phyloP scores from a whole-genome alignment of 352 stramenopile genomes.

The Phytophthora nicotianae region DNA sequence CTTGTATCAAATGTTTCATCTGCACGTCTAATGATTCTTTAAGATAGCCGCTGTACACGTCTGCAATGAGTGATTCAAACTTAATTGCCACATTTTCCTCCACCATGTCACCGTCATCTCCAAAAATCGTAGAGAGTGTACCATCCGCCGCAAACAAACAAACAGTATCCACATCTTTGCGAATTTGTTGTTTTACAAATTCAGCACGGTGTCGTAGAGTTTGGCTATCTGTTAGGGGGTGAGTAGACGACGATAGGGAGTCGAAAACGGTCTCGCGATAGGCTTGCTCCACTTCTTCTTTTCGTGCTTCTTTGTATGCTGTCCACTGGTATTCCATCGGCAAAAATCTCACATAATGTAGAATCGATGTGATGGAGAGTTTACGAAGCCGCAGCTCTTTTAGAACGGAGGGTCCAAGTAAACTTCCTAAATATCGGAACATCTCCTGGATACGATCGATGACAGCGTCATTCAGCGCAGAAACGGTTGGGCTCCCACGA shows the following conservation, averaged over 20 bases:
- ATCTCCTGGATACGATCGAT: constrained; percentile 75
- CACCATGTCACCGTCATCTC: constrained; percentile 56
- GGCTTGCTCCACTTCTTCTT: constrained; percentile 58
- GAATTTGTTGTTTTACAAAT: constrained; percentile 79
- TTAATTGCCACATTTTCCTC: constrained; percentile 57
- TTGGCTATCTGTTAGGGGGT: constrained; percentile 19
- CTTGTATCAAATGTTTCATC: constrained; percentile 53
- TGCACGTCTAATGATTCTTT: constrained; percentile 56
- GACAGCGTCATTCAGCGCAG: constrained; percentile 41
- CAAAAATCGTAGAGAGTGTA: constrained; percentile 73
- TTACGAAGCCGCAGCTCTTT: constrained; percentile 60
- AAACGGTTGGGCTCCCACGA: constrained; percentile 3
- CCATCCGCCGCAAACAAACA: constrained; percentile 70
- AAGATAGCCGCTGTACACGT: constrained; percentile 64
- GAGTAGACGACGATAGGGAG: constrained; percentile 7
- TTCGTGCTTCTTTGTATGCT: constrained; percentile 63
- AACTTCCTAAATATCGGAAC: constrained; percentile 64
- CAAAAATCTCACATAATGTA: constrained; percentile 75
- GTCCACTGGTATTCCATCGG: constrained; percentile 65
- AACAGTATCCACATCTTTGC: constrained; percentile 72
- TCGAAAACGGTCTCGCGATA: constrained; percentile 41
- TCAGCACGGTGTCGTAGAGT: constrained; percentile 63
- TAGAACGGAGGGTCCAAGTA: constrained; percentile 51
- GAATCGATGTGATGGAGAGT: constrained; percentile 52
- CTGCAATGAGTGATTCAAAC: constrained; percentile 66